Base-by-base conservation (phyloP, 2,329 filamentous ascomycete species). In the Colletotrichum echinochloae region DNA sequence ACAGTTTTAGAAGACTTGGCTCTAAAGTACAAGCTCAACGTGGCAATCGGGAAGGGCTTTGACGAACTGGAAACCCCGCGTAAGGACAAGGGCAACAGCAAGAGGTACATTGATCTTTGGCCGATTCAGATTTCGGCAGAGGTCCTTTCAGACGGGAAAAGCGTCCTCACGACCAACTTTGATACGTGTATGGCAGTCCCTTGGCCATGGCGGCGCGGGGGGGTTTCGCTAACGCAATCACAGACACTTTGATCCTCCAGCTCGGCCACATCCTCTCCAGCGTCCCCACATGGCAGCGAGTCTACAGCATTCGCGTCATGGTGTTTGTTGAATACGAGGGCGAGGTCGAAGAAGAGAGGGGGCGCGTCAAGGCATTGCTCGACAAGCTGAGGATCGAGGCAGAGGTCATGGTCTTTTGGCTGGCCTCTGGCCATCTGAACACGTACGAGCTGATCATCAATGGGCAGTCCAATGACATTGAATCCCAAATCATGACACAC, bases 111-210 rank as follows among this genome's bases (percentile, higher is more conserved):
- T 72, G 94, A 97, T 76, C 82, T 97, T 5, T 97, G 94, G 94
- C 94, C 94, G 0, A 96, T 97, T 63, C 94, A 97, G 74, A 97
- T 97, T 93, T 95, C 94, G 7, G 94, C 94, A 1, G 93, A 95
- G 75, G 88, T 96, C 41, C 88, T 89, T 0, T 85, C 91, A 1
- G 90, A 91, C 73, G 87, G 86, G 1, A 88, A 89, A 76, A 90
- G 86, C 73, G 85, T 96, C 7, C 80, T 95, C 65, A 97, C 94
- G 0, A 96, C 93, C 0, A 97, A 97, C 74, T 97, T 97, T 78
- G 94, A 97, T 78, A 97, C 94, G 0, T 97, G 94, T 86, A 89
- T 81, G 88, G 80, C 16, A 11, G 23, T 9, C 16, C 2, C 1
- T 2, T 44, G 9, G 7, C 5, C 30, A 48, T 9, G 5, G 23